Percentiles rank a stretch among this genome's conserved stretches.
Evolutionary conservation across 1,284 basidiomycete species (phyloP).

Genomic region (Caloboletus inedulis): DNA sequence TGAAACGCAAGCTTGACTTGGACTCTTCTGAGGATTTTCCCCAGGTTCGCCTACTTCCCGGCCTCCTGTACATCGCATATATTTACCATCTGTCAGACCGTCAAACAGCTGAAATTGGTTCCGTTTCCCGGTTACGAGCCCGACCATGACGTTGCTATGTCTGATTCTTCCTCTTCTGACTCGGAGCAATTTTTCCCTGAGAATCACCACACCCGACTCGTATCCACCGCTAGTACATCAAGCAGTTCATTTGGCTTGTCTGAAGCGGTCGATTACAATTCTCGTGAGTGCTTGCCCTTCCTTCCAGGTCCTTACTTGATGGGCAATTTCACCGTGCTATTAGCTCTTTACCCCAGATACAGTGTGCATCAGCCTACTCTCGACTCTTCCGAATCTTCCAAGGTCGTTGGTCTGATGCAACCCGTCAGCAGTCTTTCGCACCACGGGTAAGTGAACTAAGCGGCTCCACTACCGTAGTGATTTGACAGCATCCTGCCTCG

Average conservation of each 20-base stretch:
- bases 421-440: slow-evolving; percentile 62
- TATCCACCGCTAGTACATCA: slow-evolving; percentile 59
- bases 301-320: neutral
- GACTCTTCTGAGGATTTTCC: slow-evolving; percentile 53
- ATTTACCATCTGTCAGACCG: slow-evolving; percentile 38
- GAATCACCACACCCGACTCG: slow-evolving; percentile 59
- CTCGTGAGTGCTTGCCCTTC: slow-evolving; percentile 33
- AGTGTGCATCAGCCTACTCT: slow-evolving; percentile 57
- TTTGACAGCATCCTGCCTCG: slow-evolving; percentile 11
- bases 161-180: slow-evolving; percentile 50
- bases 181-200: slow-evolving; percentile 50
- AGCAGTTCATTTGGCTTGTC: slow-evolving; percentile 46
- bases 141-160: slow-evolving; percentile 69
- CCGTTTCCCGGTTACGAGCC: slow-evolving; percentile 63
- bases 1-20: slow-evolving; percentile 70
- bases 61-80: slow-evolving; percentile 19
- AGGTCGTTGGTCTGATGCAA: slow-evolving; percentile 61
- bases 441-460: slow-evolving; percentile 59
- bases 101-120: slow-evolving; percentile 69
- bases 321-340: neutral
- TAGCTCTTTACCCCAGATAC: slow-evolving; percentile 62
- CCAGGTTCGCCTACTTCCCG: slow-evolving; percentile 36
- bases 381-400: slow-evolving; percentile 41
- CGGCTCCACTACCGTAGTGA: neutral
- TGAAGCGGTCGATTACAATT: slow-evolving; percentile 35